These are phyloP conservation scores for Penicillium coffeae DNA, from an alignment of 495 filamentous ascomycete genomes.

Conservation along the genomic window DNA sequence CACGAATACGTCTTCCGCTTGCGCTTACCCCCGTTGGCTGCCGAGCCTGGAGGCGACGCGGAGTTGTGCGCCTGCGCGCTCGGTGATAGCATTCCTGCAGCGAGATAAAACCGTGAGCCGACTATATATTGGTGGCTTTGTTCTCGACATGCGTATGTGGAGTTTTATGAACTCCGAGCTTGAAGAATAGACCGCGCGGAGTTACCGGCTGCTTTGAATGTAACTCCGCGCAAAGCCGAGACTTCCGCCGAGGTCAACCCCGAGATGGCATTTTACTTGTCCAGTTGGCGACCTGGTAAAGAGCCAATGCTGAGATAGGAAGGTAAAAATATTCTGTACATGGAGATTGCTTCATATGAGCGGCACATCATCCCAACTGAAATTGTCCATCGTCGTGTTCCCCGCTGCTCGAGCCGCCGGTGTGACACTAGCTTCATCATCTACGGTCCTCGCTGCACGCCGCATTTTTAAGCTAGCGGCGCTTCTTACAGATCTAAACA, in stretches of 20 bases:
- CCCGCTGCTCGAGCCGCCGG: too few species aligned
- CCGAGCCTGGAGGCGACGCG: neutral
- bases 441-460: too few species aligned
- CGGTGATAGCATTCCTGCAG: slow-evolving; percentile 1
- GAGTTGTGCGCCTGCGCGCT: neutral
- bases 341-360: too few species aligned
- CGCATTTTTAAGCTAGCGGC: too few species aligned
- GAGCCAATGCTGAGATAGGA: neutral
- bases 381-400: too few species aligned
- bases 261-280: neutral
- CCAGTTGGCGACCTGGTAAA: too few species aligned
- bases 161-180: neutral
- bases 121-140: neutral
- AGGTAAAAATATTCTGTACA: too few species aligned
- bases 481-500: too few species aligned
- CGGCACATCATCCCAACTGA: too few species aligned
- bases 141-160: neutral
- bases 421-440: too few species aligned
- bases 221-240: neutral
- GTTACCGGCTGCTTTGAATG: neutral
- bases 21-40: neutral
- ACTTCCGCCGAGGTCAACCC: neutral
- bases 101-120: neutral
- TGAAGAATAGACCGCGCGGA: neutral
- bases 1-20: slow-evolving; percentile 4